These are phyloP conservation scores for Zygotorulaspora danielsina DNA, from an alignment of 805 yeast species.

Conservation along the genomic window DNA sequence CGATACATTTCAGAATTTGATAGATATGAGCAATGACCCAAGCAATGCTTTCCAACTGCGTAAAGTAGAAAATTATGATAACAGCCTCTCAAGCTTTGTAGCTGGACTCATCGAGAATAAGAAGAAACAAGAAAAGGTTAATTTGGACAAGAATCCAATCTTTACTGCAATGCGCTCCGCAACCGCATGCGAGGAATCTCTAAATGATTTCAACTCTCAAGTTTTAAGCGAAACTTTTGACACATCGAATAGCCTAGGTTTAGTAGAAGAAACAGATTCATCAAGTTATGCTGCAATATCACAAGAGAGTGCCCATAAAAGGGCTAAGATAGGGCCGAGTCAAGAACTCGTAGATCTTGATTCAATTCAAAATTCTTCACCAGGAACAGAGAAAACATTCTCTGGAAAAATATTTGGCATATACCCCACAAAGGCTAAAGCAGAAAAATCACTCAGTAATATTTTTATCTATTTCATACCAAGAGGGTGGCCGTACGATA, in stretches of 20 bases:
- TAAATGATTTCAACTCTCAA: conserved; percentile 15
- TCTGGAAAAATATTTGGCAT: conserved; percentile 6
- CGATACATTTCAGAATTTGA: conserved; percentile 21
- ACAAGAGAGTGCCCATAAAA: background rate
- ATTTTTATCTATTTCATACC: conserved; percentile 10
- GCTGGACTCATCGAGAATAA: conserved; percentile 1
- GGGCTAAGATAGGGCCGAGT: background rate
- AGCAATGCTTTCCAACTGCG: conserved; percentile 21
- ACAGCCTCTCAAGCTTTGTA: conserved; percentile 12
- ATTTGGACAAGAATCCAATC: conserved; percentile 15
- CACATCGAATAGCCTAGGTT: conserved; percentile 7
- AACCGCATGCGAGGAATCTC: conserved; percentile 6
- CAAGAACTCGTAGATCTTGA: background rate
- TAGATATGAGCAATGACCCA: conserved; percentile 14
- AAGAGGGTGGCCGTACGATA: conserved; percentile 8
- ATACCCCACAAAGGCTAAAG: conserved; percentile 3
- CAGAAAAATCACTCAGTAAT: background rate
- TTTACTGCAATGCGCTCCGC: conserved; percentile 9
- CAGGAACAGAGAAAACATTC: conserved; percentile 2
- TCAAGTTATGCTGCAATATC: conserved; percentile 2
- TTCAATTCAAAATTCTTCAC: background rate
- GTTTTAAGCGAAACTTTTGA: conserved; percentile 7
- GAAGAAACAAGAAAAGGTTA: background rate
- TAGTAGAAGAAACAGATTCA: conserved; percentile 9
- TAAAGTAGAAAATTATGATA: conserved; percentile 14